Evolutionary conservation across 352 stramenopile species (phyloP).

Genomic region (Globisporangium camurandrum): DNA sequence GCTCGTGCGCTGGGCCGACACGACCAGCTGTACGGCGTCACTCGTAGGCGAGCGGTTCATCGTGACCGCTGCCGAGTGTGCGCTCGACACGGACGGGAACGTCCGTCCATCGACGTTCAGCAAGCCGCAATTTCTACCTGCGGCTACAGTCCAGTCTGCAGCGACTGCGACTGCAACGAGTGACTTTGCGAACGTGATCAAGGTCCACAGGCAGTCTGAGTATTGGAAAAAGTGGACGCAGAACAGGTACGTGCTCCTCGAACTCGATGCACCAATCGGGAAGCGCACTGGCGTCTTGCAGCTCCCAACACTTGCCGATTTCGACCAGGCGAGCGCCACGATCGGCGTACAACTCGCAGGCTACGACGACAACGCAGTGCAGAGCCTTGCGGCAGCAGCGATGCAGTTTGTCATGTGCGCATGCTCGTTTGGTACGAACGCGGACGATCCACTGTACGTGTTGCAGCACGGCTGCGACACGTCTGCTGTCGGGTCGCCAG

Average conservation of each 20-base stretch:
- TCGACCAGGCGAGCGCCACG: constrained; percentile 18
- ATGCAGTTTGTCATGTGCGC: constrained; percentile 41
- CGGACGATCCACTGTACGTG: constrained; percentile 35
- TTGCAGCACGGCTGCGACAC: constrained; percentile 60
- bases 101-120: constrained; percentile 13
- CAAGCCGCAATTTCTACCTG: constrained; percentile 23
- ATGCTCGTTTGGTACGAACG: constrained; percentile 34
- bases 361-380: constrained; percentile 20
- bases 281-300: constrained; percentile 23
- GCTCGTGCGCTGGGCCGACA: constrained; percentile 38
- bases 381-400: constrained; percentile 3
- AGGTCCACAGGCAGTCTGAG: constrained; percentile 53
- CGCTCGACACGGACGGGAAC: constrained; percentile 26
- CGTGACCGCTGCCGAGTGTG: constrained; percentile 52
- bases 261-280: constrained; percentile 39
- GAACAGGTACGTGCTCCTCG: constrained; percentile 58
- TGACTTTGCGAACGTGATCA: constrained; percentile 14
- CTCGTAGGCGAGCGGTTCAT: constrained; percentile 40
- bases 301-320: constrained; percentile 21
- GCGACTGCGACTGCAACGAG: not conserved
- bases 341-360: constrained; percentile 50
- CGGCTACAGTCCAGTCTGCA: constrained; percentile 10
- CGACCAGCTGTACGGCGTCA: constrained; percentile 39
- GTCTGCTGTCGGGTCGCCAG: constrained; percentile 28
- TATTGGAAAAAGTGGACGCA: constrained; percentile 56